These are phyloP conservation scores for Talaromyces albobiverticillius DNA, from an alignment of 2,329 filamentous ascomycete genomes.

Conservation along the genomic window DNA sequence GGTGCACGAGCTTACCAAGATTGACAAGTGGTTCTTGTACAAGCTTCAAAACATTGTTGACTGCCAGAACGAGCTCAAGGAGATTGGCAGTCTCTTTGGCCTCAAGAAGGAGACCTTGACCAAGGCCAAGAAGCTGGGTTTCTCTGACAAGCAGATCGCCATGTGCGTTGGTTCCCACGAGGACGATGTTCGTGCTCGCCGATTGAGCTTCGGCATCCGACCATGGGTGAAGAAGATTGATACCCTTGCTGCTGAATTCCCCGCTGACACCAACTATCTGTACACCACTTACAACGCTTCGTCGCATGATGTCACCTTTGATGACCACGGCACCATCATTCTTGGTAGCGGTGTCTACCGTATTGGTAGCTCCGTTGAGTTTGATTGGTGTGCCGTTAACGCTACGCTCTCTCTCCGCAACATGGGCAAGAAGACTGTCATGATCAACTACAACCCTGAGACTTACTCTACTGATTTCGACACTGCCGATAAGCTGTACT, in stretches of 20 bases:
- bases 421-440: conserved; percentile 94
- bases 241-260: conserved; percentile 94
- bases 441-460: conserved; percentile 93
- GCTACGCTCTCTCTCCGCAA: conserved; percentile 77
- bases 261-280: conserved; percentile 89
- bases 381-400: conserved; percentile 97
- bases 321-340: conserved; percentile 85
- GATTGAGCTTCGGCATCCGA: conserved; percentile 81
- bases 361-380: conserved; percentile 96
- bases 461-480: conserved; percentile 84
- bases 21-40: conserved; percentile 99
- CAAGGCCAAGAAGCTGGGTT: conserved; percentile 95
- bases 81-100: conserved; percentile 75
- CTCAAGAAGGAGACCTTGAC: conserved; percentile 85
- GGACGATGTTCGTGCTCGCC: conserved; percentile 80
- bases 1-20: conserved; percentile 92
- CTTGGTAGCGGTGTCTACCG: conserved; percentile 95
- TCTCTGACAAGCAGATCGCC: conserved; percentile 95
- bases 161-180: conserved; percentile 80
- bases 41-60: conserved; percentile 98
- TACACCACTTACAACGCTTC: conserved; percentile 98
- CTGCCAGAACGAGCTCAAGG: conserved; percentile 80
- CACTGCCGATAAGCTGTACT: conserved; percentile 86
- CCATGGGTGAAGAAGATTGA: conserved; percentile 99
- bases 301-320: conserved; percentile 87